Percentiles rank a stretch among this genome's conserved stretches.
Evolutionary conservation across 805 yeast species (phyloP).

Genomic region (Metschnikowia kofuensis): DNA sequence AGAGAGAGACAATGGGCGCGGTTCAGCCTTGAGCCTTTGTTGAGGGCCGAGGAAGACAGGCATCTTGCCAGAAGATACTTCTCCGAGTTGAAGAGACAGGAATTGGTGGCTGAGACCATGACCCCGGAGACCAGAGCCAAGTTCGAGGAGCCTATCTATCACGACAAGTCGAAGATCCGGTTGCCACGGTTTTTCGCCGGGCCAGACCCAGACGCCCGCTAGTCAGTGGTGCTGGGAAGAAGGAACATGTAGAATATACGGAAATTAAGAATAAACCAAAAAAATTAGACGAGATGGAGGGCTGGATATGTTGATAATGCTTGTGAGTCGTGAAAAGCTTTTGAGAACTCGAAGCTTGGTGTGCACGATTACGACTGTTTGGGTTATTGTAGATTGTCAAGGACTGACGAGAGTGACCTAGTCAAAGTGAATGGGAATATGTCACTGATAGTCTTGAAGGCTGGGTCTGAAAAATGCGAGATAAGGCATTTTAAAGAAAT

Average conservation of each 20-base stretch:
- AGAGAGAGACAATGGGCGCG: conserved; percentile 81
- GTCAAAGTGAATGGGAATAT: no score
- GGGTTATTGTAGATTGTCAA: no score
- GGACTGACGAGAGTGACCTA: no score
- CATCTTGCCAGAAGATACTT: conserved; percentile 67
- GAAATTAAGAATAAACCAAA: no score
- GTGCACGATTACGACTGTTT: no score
- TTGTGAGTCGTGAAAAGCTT: no score
- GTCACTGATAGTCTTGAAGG: no score
- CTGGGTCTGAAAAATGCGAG: no score
- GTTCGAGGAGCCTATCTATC: conserved; percentile 42
- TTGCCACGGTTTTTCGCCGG: conserved; percentile 44
- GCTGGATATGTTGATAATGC: no score
- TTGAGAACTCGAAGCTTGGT: no score
- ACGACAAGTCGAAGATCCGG: conserved; percentile 43
- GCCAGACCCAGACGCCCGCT: conserved; percentile 31
- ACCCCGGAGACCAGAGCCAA: conserved; percentile 35
- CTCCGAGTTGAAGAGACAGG: conserved; percentile 67
- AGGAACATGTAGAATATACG: not conserved
- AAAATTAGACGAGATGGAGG: no score
- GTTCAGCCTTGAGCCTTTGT: conserved; percentile 65
- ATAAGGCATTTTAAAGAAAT: no score
- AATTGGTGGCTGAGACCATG: conserved; percentile 43
- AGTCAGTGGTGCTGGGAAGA: not conserved
- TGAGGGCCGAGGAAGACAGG: conserved; percentile 81